Conservation (phyloP, 164 flowering plant genomes). For the Chimonanthus salicifolius region DNA sequence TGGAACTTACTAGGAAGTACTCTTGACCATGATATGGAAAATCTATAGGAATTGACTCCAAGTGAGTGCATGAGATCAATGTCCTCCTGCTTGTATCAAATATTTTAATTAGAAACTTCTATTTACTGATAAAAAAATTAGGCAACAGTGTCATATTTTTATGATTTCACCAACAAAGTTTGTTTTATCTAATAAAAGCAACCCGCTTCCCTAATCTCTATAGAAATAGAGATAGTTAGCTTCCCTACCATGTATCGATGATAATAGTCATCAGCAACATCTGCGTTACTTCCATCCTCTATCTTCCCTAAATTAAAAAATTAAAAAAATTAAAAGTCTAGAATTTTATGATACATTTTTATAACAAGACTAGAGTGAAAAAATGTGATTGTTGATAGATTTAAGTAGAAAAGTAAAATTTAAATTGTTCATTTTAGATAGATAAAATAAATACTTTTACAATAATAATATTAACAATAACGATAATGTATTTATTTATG, state of each 20-base stretch:
- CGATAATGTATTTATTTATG: neutral
- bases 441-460: no score
- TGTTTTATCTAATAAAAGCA: no score
- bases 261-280: constrained; percentile 9
- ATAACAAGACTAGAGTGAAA: no score
- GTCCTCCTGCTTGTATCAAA: constrained; percentile 14
- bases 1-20: constrained; percentile 42
- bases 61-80: constrained; percentile 49
- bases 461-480: no score
- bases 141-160: neutral
- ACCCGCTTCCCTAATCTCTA: neutral
- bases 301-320: constrained; percentile 6
- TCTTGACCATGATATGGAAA: constrained; percentile 75
- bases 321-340: neutral
- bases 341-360: no score
- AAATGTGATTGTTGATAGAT: no score
- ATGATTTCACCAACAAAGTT: neutral
- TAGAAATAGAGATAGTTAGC: neutral
- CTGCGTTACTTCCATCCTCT: constrained; percentile 2
- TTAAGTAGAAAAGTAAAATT: no score
- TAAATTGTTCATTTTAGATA: no score
- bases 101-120: neutral
- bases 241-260: constrained; percentile 2
- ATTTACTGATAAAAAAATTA: neutral
- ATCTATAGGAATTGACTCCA: constrained; percentile 54